Conservation (phyloP, 352 stramenopile genomes). For the Phytopythium mirpurense region DNA sequence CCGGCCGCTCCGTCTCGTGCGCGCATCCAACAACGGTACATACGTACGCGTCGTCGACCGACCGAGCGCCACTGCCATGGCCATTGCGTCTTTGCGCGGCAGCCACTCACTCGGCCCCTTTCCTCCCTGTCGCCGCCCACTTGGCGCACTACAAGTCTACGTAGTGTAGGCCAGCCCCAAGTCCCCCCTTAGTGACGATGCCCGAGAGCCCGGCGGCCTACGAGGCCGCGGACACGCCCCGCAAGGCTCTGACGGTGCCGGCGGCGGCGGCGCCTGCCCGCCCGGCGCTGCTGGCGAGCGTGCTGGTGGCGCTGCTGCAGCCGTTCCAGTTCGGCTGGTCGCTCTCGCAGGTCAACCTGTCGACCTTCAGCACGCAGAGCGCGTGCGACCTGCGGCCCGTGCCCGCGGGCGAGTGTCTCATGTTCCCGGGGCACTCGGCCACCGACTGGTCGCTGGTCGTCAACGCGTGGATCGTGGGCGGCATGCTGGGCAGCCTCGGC, state of each 20-base stretch:
- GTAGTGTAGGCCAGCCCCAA: too few species aligned
- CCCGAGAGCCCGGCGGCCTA: conserved; percentile 3
- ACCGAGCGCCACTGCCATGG: too few species aligned
- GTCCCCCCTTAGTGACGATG: not conserved
- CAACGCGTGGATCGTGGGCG: conserved; percentile 42
- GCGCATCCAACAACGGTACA: not conserved
- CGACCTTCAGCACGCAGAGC: conserved; percentile 33
- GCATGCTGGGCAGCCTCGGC: conserved; percentile 31
- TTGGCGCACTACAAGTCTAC: too few species aligned
- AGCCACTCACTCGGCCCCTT: too few species aligned
- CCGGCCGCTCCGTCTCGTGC: too few species aligned
- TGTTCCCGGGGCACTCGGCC: conserved; percentile 47
- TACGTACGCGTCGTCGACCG: too few species aligned
- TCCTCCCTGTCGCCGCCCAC: too few species aligned
- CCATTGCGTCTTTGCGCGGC: not conserved
- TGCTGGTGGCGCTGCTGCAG: conserved; percentile 28
- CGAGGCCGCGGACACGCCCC: conserved; percentile 1
- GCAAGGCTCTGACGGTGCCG: conserved; percentile 2
- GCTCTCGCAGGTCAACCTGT: conserved; percentile 44
- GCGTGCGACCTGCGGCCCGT: conserved; percentile 32
- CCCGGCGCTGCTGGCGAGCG: conserved; percentile 35
- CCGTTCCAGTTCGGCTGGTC: conserved; percentile 50
- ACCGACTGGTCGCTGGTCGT: conserved; percentile 38
- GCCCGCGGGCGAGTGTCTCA: conserved; percentile 31
- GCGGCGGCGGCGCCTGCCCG: conserved; percentile 7